These are phyloP conservation scores for Theileria sp. DNA, from an alignment of 169 alveolate species.

Conservation along the genomic window DNA sequence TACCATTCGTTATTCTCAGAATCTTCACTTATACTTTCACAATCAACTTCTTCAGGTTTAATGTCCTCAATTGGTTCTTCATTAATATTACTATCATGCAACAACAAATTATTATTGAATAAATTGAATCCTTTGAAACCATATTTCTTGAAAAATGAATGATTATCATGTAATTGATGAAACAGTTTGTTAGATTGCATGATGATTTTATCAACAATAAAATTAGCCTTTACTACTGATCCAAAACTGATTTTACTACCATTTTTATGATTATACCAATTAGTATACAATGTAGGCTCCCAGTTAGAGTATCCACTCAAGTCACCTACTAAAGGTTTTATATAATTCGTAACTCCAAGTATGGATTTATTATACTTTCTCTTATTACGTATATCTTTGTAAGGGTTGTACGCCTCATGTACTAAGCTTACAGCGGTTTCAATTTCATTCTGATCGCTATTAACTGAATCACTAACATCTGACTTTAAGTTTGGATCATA, in stretches of 20 bases:
- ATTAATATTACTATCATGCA: not conserved
- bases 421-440: not conserved
- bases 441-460: not conserved
- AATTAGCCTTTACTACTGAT: conserved; percentile 67
- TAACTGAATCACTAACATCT: not conserved
- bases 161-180: not conserved
- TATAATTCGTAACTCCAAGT: conserved; percentile 47
- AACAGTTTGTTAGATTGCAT: conserved; percentile 70
- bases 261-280: conserved; percentile 69
- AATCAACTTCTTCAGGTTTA: conserved; percentile 14
- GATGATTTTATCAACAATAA: conserved; percentile 70
- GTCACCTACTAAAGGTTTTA: conserved; percentile 69
- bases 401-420: conserved; percentile 4
- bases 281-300: conserved; percentile 75
- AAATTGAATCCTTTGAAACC: not conserved
- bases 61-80: not conserved
- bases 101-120: not conserved
- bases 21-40: conserved; percentile 33
- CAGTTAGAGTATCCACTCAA: conserved; percentile 75
- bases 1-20: conserved; percentile 24
- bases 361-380: conserved; percentile 64
- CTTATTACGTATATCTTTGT: conserved; percentile 66
- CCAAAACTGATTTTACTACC: conserved; percentile 59
- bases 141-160: not conserved
- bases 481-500: not conserved